Conservation (phyloP, 2,329 filamentous ascomycete genomes). For the Penicillium freii region DNA sequence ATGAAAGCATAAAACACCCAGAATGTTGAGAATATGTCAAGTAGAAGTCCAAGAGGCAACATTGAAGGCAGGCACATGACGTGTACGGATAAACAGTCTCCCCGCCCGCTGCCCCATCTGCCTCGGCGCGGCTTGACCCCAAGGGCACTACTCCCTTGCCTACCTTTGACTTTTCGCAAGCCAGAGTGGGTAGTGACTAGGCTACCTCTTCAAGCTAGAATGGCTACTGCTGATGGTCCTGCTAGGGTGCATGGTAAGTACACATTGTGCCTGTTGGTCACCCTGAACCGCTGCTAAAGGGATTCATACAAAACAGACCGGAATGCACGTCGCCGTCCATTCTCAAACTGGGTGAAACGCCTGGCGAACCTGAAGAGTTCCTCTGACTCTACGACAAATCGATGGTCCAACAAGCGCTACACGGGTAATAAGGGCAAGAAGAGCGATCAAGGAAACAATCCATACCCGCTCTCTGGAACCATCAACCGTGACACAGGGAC, state of each 20-base stretch:
- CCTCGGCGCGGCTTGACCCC: constrained; percentile 13
- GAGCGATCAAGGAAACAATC: constrained; percentile 73
- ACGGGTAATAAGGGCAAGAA: constrained; percentile 53
- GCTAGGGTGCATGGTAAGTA: constrained; percentile 48
- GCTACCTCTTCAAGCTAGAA: constrained; percentile 15
- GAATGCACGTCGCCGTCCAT: constrained; percentile 74
- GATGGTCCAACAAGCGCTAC: constrained; percentile 42
- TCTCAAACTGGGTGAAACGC: constrained; percentile 91
- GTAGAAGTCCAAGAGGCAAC: constrained; percentile 2
- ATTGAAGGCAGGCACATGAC: constrained; percentile 22
- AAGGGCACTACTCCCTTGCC: constrained; percentile 4
- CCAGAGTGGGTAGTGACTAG: constrained; percentile 1
- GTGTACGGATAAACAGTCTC: constrained; percentile 24
- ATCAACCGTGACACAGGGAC: constrained; percentile 43
- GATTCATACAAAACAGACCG: constrained; percentile 56
- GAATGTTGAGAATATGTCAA: background rate
- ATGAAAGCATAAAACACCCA: background rate
- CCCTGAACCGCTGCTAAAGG: constrained; percentile 14
- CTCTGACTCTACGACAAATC: constrained; percentile 51
- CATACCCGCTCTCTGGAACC: constrained; percentile 80
- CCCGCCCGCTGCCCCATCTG: constrained; percentile 15
- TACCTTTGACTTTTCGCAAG: constrained; percentile 8
- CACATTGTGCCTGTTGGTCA: constrained; percentile 1
- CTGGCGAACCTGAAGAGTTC: constrained; percentile 81
- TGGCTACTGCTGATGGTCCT: constrained; percentile 37